Percentiles rank a stretch among this genome's conserved stretches.
Conservation (phyloP, 1,284 basidiomycete species). For the Tylopilus orsonianus region DNA sequence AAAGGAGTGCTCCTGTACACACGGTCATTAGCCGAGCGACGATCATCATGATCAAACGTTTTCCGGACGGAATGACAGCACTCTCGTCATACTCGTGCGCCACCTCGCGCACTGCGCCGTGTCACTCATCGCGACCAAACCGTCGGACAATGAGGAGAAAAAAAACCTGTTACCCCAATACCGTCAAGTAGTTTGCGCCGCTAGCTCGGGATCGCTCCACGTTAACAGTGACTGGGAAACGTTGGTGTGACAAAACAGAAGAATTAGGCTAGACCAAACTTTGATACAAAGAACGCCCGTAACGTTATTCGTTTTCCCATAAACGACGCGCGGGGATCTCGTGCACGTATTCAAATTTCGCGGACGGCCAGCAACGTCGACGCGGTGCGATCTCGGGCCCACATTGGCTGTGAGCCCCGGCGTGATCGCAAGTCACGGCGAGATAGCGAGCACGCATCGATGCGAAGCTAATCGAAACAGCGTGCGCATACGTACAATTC, state of each 20-base stretch:
- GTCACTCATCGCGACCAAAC: neutral
- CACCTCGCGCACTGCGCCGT: constrained; percentile 5
- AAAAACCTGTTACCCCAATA: neutral
- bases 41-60: constrained; percentile 16
- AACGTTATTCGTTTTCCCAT: constrained; percentile 19
- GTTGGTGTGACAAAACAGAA: neutral
- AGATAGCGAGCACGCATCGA: neutral
- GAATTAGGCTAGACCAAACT: neutral
- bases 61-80: neutral
- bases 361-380: constrained; percentile 9
- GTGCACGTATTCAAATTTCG: constrained; percentile 10
- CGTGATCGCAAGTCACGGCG: neutral
- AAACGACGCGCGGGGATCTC: constrained; percentile 31
- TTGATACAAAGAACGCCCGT: neutral
- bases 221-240: neutral
- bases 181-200: neutral
- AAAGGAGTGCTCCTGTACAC: constrained; percentile 8
- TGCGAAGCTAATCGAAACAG: neutral
- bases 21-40: constrained; percentile 25
- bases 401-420: neutral
- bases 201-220: constrained; percentile 16
- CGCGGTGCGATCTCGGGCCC: constrained; percentile 7
- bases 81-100: constrained; percentile 4
- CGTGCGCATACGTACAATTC: constrained; percentile 4
- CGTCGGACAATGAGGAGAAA: constrained; percentile 2